Conservation (phyloP, 2,329 filamentous ascomycete genomes). For the Diaporthe citriasiana region DNA sequence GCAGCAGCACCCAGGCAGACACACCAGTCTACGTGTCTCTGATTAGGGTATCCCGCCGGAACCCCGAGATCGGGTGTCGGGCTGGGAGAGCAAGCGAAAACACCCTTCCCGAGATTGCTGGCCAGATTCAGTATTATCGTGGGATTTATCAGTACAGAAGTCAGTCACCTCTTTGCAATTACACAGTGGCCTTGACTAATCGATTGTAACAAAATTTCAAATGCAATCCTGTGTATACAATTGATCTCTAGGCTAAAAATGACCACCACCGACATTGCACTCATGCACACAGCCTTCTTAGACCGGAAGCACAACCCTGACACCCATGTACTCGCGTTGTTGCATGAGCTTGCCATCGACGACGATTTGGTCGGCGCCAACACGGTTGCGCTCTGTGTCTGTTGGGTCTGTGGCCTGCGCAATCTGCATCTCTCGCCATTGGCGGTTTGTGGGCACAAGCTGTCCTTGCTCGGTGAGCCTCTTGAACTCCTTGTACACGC, state of each 20-base stretch:
- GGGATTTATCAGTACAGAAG: not conserved
- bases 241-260: not conserved
- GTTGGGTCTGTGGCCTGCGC: conserved; percentile 59
- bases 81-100: not conserved
- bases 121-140: not conserved
- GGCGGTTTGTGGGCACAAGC: conserved; percentile 59
- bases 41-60: conserved; percentile 24
- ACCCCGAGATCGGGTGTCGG: conserved; percentile 31
- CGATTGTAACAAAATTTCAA: not conserved
- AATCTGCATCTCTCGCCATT: conserved; percentile 66
- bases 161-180: not conserved
- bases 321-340: conserved; percentile 61
- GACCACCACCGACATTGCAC: not conserved
- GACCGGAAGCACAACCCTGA: conserved; percentile 60
- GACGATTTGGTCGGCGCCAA: conserved; percentile 58
- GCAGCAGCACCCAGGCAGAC: not conserved
- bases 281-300: conserved; percentile 43
- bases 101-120: not conserved
- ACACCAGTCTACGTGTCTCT: conserved; percentile 18
- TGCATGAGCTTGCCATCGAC: conserved; percentile 62
- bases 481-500: conserved; percentile 62
- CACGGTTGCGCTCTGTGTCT: conserved; percentile 55
- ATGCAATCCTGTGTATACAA: not conserved
- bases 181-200: not conserved
- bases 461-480: conserved; percentile 55